phyloP scores from a whole-genome alignment of 1,284 basidiomycete genomes.

The Trichosporon inkin region DNA sequence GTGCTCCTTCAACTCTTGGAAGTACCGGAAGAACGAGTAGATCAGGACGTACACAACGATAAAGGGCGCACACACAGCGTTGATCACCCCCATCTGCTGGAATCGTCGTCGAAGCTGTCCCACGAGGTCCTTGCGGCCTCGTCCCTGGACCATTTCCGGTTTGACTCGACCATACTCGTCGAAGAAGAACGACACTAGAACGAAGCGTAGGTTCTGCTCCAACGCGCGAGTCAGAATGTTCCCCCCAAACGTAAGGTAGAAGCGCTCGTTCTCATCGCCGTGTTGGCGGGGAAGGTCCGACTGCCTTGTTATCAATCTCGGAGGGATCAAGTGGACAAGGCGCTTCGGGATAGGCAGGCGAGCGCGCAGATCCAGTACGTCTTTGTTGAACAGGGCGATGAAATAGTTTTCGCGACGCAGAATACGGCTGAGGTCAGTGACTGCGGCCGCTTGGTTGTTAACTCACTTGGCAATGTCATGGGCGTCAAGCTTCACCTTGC shows the following conservation, averaged over 20 bases:
- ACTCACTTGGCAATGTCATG: slow-evolving; percentile 63
- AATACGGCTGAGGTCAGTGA: slow-evolving; percentile 59
- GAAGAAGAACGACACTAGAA: slow-evolving; percentile 89
- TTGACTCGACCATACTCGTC: slow-evolving; percentile 80
- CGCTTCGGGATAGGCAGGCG: slow-evolving; percentile 62
- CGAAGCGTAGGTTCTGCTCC: slow-evolving; percentile 95
- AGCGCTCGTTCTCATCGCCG: slow-evolving; percentile 17
- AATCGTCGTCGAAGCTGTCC: slow-evolving; percentile 82
- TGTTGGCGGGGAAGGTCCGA: slow-evolving; percentile 27
- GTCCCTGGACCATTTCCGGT: slow-evolving; percentile 82
- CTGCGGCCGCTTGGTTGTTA: neutral
- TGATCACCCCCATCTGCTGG: slow-evolving; percentile 92
- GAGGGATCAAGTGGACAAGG: slow-evolving; percentile 36
- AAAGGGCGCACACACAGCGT: slow-evolving; percentile 91
- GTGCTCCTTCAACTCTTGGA: slow-evolving; percentile 98
- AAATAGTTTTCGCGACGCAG: slow-evolving; percentile 98
- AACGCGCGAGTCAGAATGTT: slow-evolving; percentile 71
- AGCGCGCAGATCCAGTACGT: slow-evolving; percentile 78
- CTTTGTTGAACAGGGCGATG: slow-evolving; percentile 96
- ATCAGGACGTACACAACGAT: slow-evolving; percentile 94
- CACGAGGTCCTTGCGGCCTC: slow-evolving; percentile 70
- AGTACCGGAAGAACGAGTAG: slow-evolving; percentile 99
- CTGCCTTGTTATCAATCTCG: slow-evolving; percentile 28
- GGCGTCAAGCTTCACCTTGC: slow-evolving; percentile 73
- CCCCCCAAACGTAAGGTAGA: slow-evolving; percentile 45